phyloP scores from a whole-genome alignment of 106 monocot genomes.

The Iris macrosiphon region DNA sequence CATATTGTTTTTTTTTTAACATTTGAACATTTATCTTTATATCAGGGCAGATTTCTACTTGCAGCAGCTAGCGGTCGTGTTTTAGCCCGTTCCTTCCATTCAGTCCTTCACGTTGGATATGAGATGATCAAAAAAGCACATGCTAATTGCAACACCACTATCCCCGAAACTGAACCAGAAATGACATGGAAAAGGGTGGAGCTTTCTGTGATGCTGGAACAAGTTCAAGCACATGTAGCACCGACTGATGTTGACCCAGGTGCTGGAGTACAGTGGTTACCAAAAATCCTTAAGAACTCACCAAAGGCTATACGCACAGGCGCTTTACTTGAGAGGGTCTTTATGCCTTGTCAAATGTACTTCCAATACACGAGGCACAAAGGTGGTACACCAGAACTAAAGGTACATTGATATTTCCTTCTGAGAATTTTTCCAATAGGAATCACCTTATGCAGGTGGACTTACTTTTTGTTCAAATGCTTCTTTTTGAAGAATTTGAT shows the following conservation, averaged over 20 bases:
- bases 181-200: conserved; percentile 85
- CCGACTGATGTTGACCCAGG: conserved; percentile 99
- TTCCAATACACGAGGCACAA: conserved; percentile 93
- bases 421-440: neutral
- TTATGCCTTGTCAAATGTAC: conserved; percentile 98
- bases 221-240: conserved; percentile 98
- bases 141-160: conserved; percentile 23
- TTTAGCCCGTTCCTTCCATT: conserved; percentile 81
- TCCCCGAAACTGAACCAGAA: conserved; percentile 57
- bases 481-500: too few relatives aligned
- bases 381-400: conserved; percentile 89
- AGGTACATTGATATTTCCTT: conserved; percentile 64
- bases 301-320: conserved; percentile 91
- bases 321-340: conserved; percentile 95
- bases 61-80: conserved; percentile 83
- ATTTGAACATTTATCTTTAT: neutral
- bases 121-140: conserved; percentile 69
- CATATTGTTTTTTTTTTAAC: too few relatives aligned
- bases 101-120: conserved; percentile 72
- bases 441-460: neutral
- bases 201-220: conserved; percentile 86
- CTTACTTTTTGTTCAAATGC: neutral
- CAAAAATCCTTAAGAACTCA: conserved; percentile 79
- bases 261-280: conserved; percentile 97
- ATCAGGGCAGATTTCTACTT: conserved; percentile 89